Evolutionary conservation across 306 rosid species (phyloP).

Genomic region (Acmispon strigosus): DNA sequence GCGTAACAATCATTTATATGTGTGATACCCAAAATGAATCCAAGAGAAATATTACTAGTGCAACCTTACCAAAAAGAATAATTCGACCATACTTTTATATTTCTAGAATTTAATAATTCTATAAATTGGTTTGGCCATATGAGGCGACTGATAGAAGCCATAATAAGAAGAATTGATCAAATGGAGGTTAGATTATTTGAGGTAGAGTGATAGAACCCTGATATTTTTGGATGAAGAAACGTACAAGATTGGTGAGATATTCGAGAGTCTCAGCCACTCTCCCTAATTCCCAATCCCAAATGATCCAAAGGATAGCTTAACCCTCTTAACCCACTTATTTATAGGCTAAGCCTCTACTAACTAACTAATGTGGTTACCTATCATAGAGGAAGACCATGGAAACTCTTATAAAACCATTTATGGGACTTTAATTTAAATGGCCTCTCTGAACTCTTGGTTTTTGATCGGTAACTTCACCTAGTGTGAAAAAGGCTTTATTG

Average conservation of each 20-base stretch:
- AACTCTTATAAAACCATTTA: background rate
- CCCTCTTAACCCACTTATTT: too few species aligned
- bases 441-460: background rate
- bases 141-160: background rate
- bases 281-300: too few species aligned
- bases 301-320: too few species aligned
- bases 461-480: background rate
- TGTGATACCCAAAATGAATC: constrained; percentile 3
- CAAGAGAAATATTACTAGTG: constrained; percentile 1
- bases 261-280: too few species aligned
- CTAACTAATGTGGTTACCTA: too few species aligned
- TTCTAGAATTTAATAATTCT: constrained; percentile 12
- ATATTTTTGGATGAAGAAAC: too few species aligned
- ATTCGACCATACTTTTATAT: background rate
- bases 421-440: background rate
- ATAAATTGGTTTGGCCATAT: background rate
- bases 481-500: background rate
- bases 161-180: background rate
- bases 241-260: too few species aligned
- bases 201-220: background rate
- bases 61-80: background rate
- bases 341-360: too few species aligned
- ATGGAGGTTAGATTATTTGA: background rate
- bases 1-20: constrained; percentile 14
- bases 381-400: background rate